A percentile compares a stretch with the other conserved stretches of the same genome.
Evolutionary conservation across 352 stramenopile genomes (phyloP).

Genomic region (Globisporangium spiculum): DNA sequence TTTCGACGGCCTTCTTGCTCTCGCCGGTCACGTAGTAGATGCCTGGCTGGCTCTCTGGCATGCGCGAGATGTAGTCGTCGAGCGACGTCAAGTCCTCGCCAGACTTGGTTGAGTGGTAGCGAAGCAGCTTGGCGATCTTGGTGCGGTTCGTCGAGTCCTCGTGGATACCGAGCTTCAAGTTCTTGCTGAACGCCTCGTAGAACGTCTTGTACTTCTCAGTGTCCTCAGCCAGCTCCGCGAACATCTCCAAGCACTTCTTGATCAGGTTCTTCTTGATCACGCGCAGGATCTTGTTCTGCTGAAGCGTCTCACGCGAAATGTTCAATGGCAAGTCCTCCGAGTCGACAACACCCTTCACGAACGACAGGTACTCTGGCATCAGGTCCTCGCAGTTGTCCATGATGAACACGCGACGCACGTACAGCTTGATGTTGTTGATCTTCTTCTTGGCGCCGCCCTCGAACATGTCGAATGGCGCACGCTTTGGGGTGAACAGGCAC

Average conservation of each 20-base stretch:
- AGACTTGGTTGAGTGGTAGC: conserved; percentile 98
- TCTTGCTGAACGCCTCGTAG: conserved; percentile 99
- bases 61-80: conserved; percentile 97
- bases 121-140: conserved; percentile 99
- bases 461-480: conserved; percentile 99
- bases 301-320: conserved; percentile 99
- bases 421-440: conserved; percentile 99
- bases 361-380: conserved; percentile 99
- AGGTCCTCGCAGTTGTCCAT: conserved; percentile 99
- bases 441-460: conserved; percentile 99
- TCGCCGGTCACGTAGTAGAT: conserved; percentile 99
- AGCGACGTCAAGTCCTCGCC: conserved; percentile 96
- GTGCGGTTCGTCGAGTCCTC: conserved; percentile 99
- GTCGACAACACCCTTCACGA: conserved; percentile 99
- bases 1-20: conserved; percentile 98
- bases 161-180: conserved; percentile 99
- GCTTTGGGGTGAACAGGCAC: conserved; percentile 98
- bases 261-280: conserved; percentile 99
- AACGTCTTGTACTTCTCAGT: conserved; percentile 99
- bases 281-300: conserved; percentile 99
- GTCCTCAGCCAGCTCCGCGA: conserved; percentile 98
- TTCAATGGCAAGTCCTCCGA: conserved; percentile 99
- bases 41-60: conserved; percentile 96
- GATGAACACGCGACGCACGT: conserved; percentile 99
- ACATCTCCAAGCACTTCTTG: conserved; percentile 99